These are phyloP conservation scores for Combretum micranthum DNA, from an alignment of 345 rosid species.

Conservation along the genomic window DNA sequence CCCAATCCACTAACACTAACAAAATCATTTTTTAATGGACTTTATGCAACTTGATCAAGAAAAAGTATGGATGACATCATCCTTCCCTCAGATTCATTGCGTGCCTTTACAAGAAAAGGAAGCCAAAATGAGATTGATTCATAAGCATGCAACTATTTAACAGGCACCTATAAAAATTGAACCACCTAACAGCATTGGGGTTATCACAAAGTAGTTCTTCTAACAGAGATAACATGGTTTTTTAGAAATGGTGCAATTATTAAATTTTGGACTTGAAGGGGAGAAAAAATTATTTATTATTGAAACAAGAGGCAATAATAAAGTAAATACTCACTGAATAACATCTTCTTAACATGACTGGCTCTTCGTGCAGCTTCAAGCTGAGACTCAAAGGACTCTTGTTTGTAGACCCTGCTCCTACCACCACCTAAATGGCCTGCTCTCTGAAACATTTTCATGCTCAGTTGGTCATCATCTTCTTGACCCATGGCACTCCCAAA, in stretches of 20 bases:
- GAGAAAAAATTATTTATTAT: background rate
- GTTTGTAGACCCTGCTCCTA: slow-evolving; percentile 45
- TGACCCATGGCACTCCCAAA: slow-evolving; percentile 25
- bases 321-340: slow-evolving; percentile 52
- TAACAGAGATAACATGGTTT: background rate
- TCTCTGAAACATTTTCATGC: slow-evolving; percentile 28
- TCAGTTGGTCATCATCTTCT: slow-evolving; percentile 25
- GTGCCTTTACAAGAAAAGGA: too few relatives aligned
- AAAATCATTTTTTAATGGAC: too few relatives aligned
- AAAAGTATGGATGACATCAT: too few relatives aligned
- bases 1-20: too few relatives aligned
- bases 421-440: slow-evolving; percentile 46
- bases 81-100: too few relatives aligned
- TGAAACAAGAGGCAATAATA: background rate
- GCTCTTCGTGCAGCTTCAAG: slow-evolving; percentile 92
- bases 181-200: too few relatives aligned
- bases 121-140: too few relatives aligned
- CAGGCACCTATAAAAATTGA: too few relatives aligned
- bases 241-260: background rate
- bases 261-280: background rate
- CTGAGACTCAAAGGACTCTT: slow-evolving; percentile 66
- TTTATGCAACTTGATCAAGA: too few relatives aligned
- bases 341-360: slow-evolving; percentile 66
- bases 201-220: background rate
- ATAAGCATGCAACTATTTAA: too few relatives aligned